Conservation (phyloP, 441 rosid species). For the Sinapis alba region DNA sequence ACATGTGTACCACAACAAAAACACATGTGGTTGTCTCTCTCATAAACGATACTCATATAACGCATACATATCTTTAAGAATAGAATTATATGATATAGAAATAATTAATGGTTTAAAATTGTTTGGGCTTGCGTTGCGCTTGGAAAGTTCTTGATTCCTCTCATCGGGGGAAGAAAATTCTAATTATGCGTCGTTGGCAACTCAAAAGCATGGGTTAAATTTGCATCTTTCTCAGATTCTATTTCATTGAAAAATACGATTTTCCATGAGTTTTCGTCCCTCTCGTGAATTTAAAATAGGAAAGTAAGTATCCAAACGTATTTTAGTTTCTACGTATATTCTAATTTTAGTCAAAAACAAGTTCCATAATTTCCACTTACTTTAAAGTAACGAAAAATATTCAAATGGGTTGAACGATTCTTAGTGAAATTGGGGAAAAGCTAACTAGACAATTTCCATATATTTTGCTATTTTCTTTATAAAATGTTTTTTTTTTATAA, state of each 20-base stretch:
- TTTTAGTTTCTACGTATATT: conserved; percentile 7
- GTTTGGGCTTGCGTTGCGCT: not conserved
- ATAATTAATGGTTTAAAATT: not conserved
- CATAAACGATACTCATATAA: not conserved
- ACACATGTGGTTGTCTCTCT: not conserved
- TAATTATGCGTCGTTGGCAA: not conserved
- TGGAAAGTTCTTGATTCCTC: not conserved
- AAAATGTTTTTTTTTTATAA: too few species aligned
- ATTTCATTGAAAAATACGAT: not conserved
- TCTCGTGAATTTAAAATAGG: not conserved
- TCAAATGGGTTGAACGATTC: conserved; percentile 22
- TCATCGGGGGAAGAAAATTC: not conserved
- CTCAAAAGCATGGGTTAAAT: not conserved
- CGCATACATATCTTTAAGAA: not conserved
- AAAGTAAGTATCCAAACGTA: not conserved
- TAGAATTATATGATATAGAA: not conserved
- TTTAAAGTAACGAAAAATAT: not conserved
- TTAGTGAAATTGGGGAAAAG: conserved; percentile 14
- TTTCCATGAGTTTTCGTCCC: conserved; percentile 12
- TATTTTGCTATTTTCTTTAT: too few species aligned
- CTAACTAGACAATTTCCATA: not conserved
- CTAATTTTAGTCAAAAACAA: not conserved
- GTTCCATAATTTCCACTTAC: not conserved
- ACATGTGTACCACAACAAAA: not conserved
- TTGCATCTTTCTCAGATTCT: not conserved